Percentiles rank a stretch among this genome's conserved stretches.
Conservation (phyloP, 2,329 filamentous ascomycete genomes). For the Orbilia blumenaviensis region DNA sequence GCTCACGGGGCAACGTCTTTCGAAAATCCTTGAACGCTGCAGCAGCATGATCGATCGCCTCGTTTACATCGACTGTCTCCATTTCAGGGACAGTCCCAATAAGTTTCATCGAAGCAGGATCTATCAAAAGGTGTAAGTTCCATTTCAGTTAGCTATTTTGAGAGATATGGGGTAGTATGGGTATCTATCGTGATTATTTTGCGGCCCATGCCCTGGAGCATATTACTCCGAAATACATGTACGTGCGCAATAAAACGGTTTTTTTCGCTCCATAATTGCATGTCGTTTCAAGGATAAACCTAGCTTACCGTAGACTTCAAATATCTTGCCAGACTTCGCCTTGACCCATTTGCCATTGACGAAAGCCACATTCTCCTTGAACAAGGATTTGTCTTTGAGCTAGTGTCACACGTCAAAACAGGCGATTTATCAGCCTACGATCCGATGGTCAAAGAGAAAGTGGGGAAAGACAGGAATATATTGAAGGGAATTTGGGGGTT, state of each 20-base stretch:
- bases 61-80: constrained; percentile 77
- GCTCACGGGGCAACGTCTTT: constrained; percentile 76
- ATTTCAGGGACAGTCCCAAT: constrained; percentile 90
- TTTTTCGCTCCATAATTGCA: constrained; percentile 35
- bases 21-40: constrained; percentile 77
- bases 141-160: constrained; percentile 38
- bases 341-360: constrained; percentile 93
- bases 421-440: constrained; percentile 30
- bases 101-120: constrained; percentile 81
- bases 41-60: constrained; percentile 83
- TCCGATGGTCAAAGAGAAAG: constrained; percentile 20
- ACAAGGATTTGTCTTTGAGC: constrained; percentile 80
- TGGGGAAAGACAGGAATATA: constrained; percentile 16
- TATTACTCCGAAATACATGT: constrained; percentile 46
- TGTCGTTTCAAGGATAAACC: constrained; percentile 34
- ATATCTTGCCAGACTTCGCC: constrained; percentile 87
- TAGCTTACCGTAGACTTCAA: constrained; percentile 76
- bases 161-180: constrained; percentile 17
- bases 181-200: constrained; percentile 4
- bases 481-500: constrained; percentile 14
- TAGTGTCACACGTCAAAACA: constrained; percentile 59
- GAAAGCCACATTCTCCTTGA: constrained; percentile 76
- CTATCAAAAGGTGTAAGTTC: constrained; percentile 61
- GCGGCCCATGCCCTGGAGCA: constrained; percentile 27
- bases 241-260: constrained; percentile 52